Evolutionary conservation across 2,329 filamentous ascomycete genomes (phyloP).

Genomic region (Stachybotrys chlorohalonatus): DNA sequence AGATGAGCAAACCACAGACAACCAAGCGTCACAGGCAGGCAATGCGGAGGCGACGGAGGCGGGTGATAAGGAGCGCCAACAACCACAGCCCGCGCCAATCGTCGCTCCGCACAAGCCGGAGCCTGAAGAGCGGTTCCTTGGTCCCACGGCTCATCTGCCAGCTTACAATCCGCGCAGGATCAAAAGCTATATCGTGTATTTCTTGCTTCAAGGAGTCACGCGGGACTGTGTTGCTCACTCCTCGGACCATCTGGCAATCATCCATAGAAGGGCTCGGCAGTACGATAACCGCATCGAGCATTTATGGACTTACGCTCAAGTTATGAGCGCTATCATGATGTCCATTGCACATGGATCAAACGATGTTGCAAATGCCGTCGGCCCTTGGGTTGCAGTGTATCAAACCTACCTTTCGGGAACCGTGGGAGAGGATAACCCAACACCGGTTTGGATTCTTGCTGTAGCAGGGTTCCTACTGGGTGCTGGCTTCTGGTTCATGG

Average conservation of each 20-base stretch:
- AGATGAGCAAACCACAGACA: neutral
- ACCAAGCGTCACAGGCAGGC: no score
- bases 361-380: slow-evolving; percentile 29
- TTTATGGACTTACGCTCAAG: slow-evolving; percentile 33
- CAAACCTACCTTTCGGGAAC: slow-evolving; percentile 14
- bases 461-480: neutral
- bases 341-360: slow-evolving; percentile 27
- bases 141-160: slow-evolving; percentile 7
- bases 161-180: slow-evolving; percentile 5
- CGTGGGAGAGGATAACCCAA: neutral
- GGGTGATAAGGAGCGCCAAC: neutral
- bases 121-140: slow-evolving; percentile 6
- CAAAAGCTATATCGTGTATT: slow-evolving; percentile 8
- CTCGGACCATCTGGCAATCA: neutral
- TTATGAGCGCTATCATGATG: slow-evolving; percentile 21
- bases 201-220: slow-evolving; percentile 12
- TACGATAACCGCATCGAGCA: slow-evolving; percentile 36
- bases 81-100: neutral
- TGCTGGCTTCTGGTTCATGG: neutral
- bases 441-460: neutral
- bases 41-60: no score
- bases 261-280: neutral
- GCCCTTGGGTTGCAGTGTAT: slow-evolving; percentile 26
- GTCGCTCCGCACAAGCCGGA: neutral
- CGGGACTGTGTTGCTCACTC: slow-evolving; percentile 10